Evolutionary conservation across 2,329 filamentous ascomycete species (phyloP), one percentile per base, ranked within the genome.

Genomic region (Alternaria arbusti): DNA sequence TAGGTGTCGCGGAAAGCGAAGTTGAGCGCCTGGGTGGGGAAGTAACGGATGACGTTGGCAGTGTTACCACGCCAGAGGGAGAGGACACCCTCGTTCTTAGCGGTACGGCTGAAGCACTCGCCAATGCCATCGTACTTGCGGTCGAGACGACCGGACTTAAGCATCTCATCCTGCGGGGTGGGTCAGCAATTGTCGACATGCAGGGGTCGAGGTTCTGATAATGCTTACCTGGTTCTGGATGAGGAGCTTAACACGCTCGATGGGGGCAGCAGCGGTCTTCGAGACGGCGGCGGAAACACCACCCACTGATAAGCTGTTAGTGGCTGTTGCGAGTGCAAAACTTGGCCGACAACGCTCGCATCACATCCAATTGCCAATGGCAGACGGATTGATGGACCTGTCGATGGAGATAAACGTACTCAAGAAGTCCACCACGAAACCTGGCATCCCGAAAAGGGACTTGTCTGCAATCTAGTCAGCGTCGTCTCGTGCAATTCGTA

Each of bases 1-100:
- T 97, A 99, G 91, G 96, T 97, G 86, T 99, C 96, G 86, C 96
- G 96, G 96, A 99, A 99, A 84, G 96, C 96, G 83, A 99, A 99
- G 94, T 99, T 99, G 85, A 99, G 89, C 81, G 96, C 96, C 90
- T 99, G 96, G 85, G 96, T 99, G 79, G 96, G 96, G 93, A 99
- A 99, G 89, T 99, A 99, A 92, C 96, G 96, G 90, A 99, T 97
- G 86, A 99, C 96, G 91, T 99, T 99, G 93, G 96, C 96, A 84
- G 96, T 99, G 93, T 99, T 99, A 87, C 96, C 96, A 90, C 96
- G 91, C 96, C 96, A 99, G 80, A 99, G 89, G 74, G 95, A 90
- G 85, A 96, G 90, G 79, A 96, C 86, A 92, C 96, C 96, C 89
- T 99, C 96, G 74, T 92, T 88, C 80, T 90, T 90, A 73, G 88